Percentiles rank a stretch among this genome's conserved stretches.
Conservation (phyloP, 1,284 basidiomycete species). For the Exobasidium cylindrosporum region DNA sequence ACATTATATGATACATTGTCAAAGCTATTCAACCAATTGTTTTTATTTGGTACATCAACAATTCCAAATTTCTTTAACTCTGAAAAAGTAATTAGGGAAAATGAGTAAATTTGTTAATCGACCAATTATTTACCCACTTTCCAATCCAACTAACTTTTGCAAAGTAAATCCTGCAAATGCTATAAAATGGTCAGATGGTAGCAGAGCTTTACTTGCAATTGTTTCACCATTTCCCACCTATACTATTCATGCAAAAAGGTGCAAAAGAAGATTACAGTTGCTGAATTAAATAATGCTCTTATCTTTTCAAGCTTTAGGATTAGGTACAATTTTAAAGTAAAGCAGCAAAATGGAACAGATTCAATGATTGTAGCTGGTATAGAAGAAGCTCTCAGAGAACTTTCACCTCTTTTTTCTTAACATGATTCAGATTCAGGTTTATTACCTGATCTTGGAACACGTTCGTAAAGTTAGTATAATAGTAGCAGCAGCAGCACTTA, state of each 20-base stretch:
- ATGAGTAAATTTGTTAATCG: conserved; percentile 77
- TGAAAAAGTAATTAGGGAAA: neutral
- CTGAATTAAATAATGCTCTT: conserved; percentile 67
- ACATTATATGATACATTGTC: conserved; percentile 68
- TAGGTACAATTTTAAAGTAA: too few species aligned
- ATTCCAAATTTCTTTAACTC: neutral
- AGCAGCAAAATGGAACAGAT: conserved; percentile 68
- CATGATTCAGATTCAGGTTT: conserved; percentile 64
- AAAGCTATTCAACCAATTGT: conserved; percentile 76
- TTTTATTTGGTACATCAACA: conserved; percentile 59
- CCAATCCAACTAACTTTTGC: conserved; percentile 78
- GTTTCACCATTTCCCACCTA: conserved; percentile 74
- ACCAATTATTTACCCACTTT: conserved; percentile 91
- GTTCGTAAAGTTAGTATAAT: conserved; percentile 71
- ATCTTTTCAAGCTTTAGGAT: conserved; percentile 60
- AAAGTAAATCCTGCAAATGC: conserved; percentile 72
- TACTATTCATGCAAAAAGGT: neutral
- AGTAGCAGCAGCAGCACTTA: conserved; percentile 73
- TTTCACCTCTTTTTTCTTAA: conserved; percentile 74
- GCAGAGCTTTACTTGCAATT: conserved; percentile 72
- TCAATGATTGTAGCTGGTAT: conserved; percentile 75
- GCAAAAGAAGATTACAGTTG: conserved; percentile 51
- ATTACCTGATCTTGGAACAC: conserved; percentile 59
- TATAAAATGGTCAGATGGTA: conserved; percentile 65
- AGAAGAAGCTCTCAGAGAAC: conserved; percentile 65